Evolutionary conservation across 192 early-diverging fungal species (phyloP), one percentile per base, ranked within the genome.

Genomic region (Chytriomyces confervae): DNA sequence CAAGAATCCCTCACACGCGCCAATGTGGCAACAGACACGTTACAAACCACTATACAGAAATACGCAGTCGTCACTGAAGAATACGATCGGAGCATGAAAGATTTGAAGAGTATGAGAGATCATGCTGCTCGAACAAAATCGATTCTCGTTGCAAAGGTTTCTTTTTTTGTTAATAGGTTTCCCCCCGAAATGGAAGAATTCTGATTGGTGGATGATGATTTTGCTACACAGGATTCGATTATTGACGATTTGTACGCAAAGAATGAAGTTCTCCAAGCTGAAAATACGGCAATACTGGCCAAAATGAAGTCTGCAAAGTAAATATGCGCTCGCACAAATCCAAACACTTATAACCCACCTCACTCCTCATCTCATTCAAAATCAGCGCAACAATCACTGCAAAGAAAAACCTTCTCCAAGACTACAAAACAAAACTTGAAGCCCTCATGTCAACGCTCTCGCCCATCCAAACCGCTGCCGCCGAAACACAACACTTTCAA

Each of bases 371-470:
- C 2, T 57, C 53, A 20, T n/a, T 20, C 5, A 13, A 57, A 0
- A 23, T 49, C 3, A 72, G 69, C 6, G 43, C 72, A 44, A 74
- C 72, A 9, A 27, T 46, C 9, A 48, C 62, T n/a, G 44, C 46
- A 18, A 74, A 74, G 62, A 62, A 16, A 45, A 74, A 74, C 62
- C 53, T 74, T 16, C 9, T 49, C 24, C 53, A 61, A 44, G 72
- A 74, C 44, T 62, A 13, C 13, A 74, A 74, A 49, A 45, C 61
- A 8, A 74, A 74, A 49, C 44, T 74, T 6, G 72, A 74, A 48
- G 72, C 72, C 8, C 16, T 74, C 9, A 8, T 74, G 29, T 10
- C 60, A 10, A 74, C 61, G 62, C 43, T 74, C 45, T 36, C n/a
- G 11, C 72, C 72, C 8, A 61, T 74, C 43, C 72, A 62, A 47